These are phyloP conservation scores for Stephanodiscus triporus DNA, from an alignment of 108 stramenopile genomes.

Conservation along the genomic window DNA sequence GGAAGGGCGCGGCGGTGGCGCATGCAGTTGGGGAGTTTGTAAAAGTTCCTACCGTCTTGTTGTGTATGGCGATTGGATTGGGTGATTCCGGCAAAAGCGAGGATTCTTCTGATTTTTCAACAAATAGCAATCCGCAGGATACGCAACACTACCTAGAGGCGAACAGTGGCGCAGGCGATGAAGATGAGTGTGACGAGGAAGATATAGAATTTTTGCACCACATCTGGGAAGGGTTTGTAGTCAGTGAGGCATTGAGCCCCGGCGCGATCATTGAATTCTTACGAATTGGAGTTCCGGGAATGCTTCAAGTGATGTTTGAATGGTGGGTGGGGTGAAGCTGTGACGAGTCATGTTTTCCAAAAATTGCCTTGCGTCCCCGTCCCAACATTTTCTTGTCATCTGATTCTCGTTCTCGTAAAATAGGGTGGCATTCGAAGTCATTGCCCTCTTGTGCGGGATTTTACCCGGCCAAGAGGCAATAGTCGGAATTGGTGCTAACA, in stretches of 20 bases:
- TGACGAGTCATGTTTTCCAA: not conserved
- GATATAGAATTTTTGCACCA: conserved; percentile 40
- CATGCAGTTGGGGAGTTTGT: conserved; percentile 26
- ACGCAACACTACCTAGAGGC: conserved; percentile 9
- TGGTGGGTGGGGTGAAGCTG: conserved; percentile 33
- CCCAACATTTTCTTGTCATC: not conserved
- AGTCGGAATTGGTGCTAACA: conserved; percentile 48
- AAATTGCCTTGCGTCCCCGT: no score
- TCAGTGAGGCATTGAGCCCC: conserved; percentile 25
- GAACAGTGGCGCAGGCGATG: not conserved
- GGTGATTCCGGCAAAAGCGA: not conserved
- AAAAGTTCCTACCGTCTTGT: conserved; percentile 22
- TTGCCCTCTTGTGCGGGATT: conserved; percentile 48
- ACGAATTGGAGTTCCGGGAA: conserved; percentile 41
- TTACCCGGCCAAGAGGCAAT: conserved; percentile 35
- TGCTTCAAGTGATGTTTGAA: conserved; percentile 46
- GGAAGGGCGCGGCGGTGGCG: conserved; percentile 51
- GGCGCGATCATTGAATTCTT: conserved; percentile 35
- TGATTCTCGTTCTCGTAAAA: not conserved
- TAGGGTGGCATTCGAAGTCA: conserved; percentile 42
- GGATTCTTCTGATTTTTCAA: no score
- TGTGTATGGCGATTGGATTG: conserved; percentile 20
- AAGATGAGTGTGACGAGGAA: conserved; percentile 11
- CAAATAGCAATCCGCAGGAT: not conserved
- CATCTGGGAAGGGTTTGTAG: conserved; percentile 38